These are phyloP conservation scores for Apostasia ramifera DNA, from an alignment of 106 monocot genomes.

Conservation along the genomic window DNA sequence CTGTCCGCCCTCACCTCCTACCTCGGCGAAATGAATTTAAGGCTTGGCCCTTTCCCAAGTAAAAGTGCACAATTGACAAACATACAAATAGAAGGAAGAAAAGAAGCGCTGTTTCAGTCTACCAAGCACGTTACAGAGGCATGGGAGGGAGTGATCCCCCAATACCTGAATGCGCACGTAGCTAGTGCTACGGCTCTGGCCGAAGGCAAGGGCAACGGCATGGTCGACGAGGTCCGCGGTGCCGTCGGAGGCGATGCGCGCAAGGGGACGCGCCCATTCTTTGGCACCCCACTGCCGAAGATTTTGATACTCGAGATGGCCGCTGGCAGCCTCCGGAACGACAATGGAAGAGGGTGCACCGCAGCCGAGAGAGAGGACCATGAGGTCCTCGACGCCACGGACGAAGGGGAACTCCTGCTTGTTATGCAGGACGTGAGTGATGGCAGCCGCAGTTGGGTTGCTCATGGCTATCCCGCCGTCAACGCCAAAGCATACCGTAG, in stretches of 20 bases:
- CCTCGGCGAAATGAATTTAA: no score
- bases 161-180: slow-evolving; percentile 40
- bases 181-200: slow-evolving; percentile 15
- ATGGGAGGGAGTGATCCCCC: not conserved
- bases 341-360: slow-evolving; percentile 8
- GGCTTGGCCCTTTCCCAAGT: no score
- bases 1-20: no score
- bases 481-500: slow-evolving; percentile 21
- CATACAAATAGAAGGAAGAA: no score
- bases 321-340: not conserved
- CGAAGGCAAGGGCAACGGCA: slow-evolving; percentile 42
- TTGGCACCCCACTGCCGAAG: slow-evolving; percentile 11
- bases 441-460: slow-evolving; percentile 61
- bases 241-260: slow-evolving; percentile 1
- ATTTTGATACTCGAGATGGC: slow-evolving; percentile 1
- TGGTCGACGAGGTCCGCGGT: slow-evolving; percentile 39
- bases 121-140: not conserved
- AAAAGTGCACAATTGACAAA: no score
- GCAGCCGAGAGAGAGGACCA: slow-evolving; percentile 59
- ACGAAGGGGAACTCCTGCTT: slow-evolving; percentile 64
- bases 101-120: not conserved
- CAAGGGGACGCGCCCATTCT: slow-evolving; percentile 9
- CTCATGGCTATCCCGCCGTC: slow-evolving; percentile 46
- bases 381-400: slow-evolving; percentile 41
- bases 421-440: slow-evolving; percentile 84